Evolutionary conservation across 805 yeast species (phyloP), one percentile per base, ranked within the genome.

Genomic region (Ogataea philodendri): DNA sequence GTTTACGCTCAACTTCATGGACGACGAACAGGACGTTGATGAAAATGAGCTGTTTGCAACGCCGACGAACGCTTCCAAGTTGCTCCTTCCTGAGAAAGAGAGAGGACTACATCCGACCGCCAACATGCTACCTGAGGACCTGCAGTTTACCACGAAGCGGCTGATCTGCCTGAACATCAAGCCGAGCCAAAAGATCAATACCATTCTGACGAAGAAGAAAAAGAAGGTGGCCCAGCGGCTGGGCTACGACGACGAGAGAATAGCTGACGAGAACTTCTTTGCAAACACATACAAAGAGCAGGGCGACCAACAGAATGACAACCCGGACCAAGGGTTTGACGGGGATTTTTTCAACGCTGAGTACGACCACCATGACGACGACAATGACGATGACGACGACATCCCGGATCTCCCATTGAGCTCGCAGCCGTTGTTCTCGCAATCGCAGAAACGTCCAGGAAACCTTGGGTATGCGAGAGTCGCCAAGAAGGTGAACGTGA

Each of bases 261-360:
- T 67, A 15, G 62, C 78, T 0, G 77, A 74, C 46, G 76, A 73
- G 44, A 63, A 63, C 28, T 74, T 53, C 52, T 74, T 73, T 59
- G 80, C 80, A 2, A 61, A 67, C 22, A 65, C 68, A 19, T 73
- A 67, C 32, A 57, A 62, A 23, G 65, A 60, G 22, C 66, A 60
- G 21, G 49, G 25, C 9, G 47, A 21, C 21, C 47, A 37, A 28
- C 35, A 9, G 5, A 20, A 22, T 30, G 42, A 37, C 11, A 32
- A 24, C n/a, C n/a, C n/a, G 7, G 30, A 19, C 8, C 42, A 42
- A 19, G 39, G 19, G 20, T 44, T 40, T 21, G 44, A 35, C 13
- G 37, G 39, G 13, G 39, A 32, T 23, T 41, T 41, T 26, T 41
- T 41, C 37, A 33, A 41, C 22, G 63, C 59, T 7, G 64, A 55